Evolutionary conservation across 2,329 filamentous ascomycete genomes (phyloP), one percentile per base, ranked within the genome.

Genomic region (Stagonosporopsis cucurbitacearum): DNA sequence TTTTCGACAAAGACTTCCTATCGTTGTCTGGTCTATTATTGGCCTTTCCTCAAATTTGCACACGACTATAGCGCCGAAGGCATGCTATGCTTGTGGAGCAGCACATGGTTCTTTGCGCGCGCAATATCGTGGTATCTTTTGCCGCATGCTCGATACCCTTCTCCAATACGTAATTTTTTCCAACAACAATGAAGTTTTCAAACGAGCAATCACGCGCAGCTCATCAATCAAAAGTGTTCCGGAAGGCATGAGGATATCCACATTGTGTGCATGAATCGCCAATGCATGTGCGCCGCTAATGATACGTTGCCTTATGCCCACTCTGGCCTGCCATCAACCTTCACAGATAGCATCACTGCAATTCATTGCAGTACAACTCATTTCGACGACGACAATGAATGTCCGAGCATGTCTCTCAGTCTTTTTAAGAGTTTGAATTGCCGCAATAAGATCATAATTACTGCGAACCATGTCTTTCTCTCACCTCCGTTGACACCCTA

Each of bases 131-230:
- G 30, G 22, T 3, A 8, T 41, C 22, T 20, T 12, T 39, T 26
- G 17, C 36, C 26, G 33, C n/a, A 28, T 20, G 28, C 30, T 46
- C 20, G 36, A 54, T 54, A 54, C 45, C 51, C 47, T 39, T 39
- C 19, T 39, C 33, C 23, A 43, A 25, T 30, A n/a, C 36, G 44
- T 54, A 44, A 54, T 49, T 54, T 7, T 33, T 49, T 42, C 6
- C 15, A 44, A 42, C 6, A 28, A 42, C 39, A 40, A 44, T 44
- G 23, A 30, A 44, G 44, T 22, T 11, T 37, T 48, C 12, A 22
- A 37, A 17, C 19, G 20, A 6, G 15, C 15, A 25, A 5, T 2
- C 8, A 4, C 28, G 11, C 2, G 8, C 22, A 11, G n/a, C 3
- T 6, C 17, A 17, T 23, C 19, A 3, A 32, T 25, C 6, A 11